These are phyloP conservation scores for Xerocomellus chrysenteron DNA, from an alignment of 768 basidiomycete species.

Conservation along the genomic window DNA sequence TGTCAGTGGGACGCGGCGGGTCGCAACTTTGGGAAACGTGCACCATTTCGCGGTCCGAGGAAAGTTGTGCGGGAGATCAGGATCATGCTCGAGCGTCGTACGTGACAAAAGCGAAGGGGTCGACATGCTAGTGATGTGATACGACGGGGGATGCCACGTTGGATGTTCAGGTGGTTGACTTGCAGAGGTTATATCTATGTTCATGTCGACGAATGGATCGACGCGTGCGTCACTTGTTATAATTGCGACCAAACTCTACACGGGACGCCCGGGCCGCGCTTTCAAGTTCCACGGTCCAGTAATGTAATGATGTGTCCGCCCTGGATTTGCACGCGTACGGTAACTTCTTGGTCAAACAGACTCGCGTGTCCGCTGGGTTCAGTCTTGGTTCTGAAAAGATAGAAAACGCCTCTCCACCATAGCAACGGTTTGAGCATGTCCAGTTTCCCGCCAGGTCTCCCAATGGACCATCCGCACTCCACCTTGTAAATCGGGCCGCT, in stretches of 20 bases:
- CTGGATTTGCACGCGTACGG: conserved; percentile 5
- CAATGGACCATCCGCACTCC: no score
- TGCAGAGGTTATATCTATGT: background rate
- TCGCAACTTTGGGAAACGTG: conserved; percentile 1
- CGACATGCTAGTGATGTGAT: conserved; percentile 24
- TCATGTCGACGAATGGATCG: background rate
- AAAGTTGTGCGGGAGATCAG: conserved; percentile 44
- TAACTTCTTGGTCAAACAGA: background rate
- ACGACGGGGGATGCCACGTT: conserved; percentile 35
- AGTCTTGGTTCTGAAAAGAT: background rate
- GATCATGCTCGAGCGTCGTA: conserved; percentile 21
- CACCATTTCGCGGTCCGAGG: conserved; percentile 57
- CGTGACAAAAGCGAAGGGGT: conserved; percentile 4
- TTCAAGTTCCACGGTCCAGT: conserved; percentile 3
- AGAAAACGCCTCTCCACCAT: no score
- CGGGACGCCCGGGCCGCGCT: no score
- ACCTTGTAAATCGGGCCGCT: no score
- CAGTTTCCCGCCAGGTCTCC: no score
- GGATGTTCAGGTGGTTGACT: background rate
- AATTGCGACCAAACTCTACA: no score
- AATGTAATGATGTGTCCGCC: background rate
- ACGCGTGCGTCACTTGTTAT: no score
- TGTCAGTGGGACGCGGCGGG: background rate
- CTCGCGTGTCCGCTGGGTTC: background rate
- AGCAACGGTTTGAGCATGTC: no score